Percentiles rank a stretch among this genome's conserved stretches.
phyloP scores from a whole-genome alignment of 1,284 basidiomycete genomes.

The Austroboletus niveus region DNA sequence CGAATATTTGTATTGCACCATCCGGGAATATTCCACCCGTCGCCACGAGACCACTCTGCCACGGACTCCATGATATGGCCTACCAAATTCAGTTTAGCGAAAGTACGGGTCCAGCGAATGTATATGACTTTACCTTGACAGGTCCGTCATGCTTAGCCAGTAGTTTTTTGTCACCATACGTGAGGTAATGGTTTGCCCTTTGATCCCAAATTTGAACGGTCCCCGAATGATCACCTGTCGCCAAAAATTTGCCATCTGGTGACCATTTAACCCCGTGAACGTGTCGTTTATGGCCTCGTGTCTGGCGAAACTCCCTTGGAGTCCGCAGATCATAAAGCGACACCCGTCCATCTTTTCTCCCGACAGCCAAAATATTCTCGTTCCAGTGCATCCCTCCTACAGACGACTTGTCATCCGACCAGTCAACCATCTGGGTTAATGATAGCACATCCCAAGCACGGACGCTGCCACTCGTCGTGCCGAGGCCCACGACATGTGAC shows the following conservation, averaged over 20 bases:
- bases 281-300: constrained; percentile 39
- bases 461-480: constrained; percentile 40
- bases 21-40: constrained; percentile 77
- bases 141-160: constrained; percentile 54
- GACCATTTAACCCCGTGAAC: constrained; percentile 48
- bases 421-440: constrained; percentile 29
- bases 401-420: constrained; percentile 36
- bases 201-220: constrained; percentile 47
- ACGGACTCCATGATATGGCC: constrained; percentile 92
- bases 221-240: constrained; percentile 42
- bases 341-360: constrained; percentile 39
- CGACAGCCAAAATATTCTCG: constrained; percentile 40
- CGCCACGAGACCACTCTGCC: constrained; percentile 82
- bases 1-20: constrained; percentile 82
- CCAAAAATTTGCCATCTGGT: constrained; percentile 41
- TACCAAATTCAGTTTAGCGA: constrained; percentile 29
- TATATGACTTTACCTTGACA: constrained; percentile 48
- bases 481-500: constrained; percentile 37
- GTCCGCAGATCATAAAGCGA: constrained; percentile 39
- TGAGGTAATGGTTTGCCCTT: constrained; percentile 36
- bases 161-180: constrained; percentile 32
- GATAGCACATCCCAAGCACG: constrained; percentile 42
- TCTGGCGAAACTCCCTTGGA: constrained; percentile 26
- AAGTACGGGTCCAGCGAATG: background rate
- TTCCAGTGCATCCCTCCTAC: constrained; percentile 45